These are phyloP conservation scores for Lepidium africanum DNA, from an alignment of 345 rosid species.

Conservation along the genomic window DNA sequence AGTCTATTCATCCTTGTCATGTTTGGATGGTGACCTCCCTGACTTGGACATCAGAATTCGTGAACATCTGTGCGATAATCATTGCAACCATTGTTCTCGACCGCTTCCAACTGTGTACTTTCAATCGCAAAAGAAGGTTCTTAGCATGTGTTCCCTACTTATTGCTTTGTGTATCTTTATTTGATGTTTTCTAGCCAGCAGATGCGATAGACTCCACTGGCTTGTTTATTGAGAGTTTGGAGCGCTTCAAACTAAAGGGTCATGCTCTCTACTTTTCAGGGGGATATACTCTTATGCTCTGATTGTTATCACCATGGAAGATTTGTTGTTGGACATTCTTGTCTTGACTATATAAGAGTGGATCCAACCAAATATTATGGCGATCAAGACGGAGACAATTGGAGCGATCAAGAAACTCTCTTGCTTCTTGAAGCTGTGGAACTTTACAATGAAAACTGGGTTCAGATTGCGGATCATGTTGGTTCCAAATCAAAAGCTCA, in stretches of 20 bases:
- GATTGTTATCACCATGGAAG: conserved; percentile 85
- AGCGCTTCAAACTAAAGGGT: conserved; percentile 1
- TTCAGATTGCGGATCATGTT: conserved; percentile 88
- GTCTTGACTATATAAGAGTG: conserved; percentile 68
- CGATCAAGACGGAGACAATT: conserved; percentile 76
- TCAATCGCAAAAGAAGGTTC: conserved; percentile 93
- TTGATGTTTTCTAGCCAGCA: neutral
- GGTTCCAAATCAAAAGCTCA: conserved; percentile 95
- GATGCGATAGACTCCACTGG: neutral
- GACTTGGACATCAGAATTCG: conserved; percentile 90
- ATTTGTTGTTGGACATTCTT: conserved; percentile 78
- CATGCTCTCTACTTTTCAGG: conserved; percentile 44
- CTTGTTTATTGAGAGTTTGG: neutral
- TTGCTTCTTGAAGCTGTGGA: conserved; percentile 93
- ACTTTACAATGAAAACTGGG: conserved; percentile 77
- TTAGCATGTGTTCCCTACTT: conserved; percentile 5
- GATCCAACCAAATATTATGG: conserved; percentile 63
- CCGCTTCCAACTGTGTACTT: conserved; percentile 55
- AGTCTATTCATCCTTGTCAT: conserved; percentile 45
- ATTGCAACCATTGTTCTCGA: conserved; percentile 70
- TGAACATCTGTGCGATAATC: conserved; percentile 72
- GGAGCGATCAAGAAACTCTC: conserved; percentile 90
- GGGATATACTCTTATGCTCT: conserved; percentile 59
- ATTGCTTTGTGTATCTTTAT: neutral
- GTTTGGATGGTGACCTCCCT: conserved; percentile 41